Evolutionary conservation across 2,329 filamentous ascomycete species (phyloP).

Genomic region (Pseudogymnoascus sp.): DNA sequence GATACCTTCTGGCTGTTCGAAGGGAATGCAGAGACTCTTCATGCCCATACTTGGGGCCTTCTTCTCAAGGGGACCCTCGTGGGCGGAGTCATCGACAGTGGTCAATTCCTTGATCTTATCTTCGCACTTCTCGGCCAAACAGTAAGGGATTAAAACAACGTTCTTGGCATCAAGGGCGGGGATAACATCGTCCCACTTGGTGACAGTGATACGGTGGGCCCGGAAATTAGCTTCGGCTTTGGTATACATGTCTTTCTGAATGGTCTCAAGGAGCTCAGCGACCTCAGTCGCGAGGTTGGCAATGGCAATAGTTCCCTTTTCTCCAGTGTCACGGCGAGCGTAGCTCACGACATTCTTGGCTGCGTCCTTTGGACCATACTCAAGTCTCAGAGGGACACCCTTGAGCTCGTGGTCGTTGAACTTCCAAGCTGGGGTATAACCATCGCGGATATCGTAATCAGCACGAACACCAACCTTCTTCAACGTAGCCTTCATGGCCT

Average conservation of each 20-base stretch:
- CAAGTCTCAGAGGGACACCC: slow-evolving; percentile 86
- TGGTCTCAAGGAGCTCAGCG: slow-evolving; percentile 77
- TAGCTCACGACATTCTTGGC: slow-evolving; percentile 78
- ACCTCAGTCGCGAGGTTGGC: slow-evolving; percentile 66
- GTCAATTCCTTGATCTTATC: slow-evolving; percentile 93
- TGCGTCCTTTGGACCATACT: slow-evolving; percentile 92
- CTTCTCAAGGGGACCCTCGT: slow-evolving; percentile 28
- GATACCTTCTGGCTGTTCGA: slow-evolving; percentile 78
- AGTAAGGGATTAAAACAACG: slow-evolving; percentile 86
- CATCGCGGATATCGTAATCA: slow-evolving; percentile 78
- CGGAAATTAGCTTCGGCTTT: slow-evolving; percentile 72
- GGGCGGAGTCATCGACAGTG: slow-evolving; percentile 58
- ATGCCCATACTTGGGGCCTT: slow-evolving; percentile 69
- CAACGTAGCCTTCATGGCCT: slow-evolving; percentile 63
- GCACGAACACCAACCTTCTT: slow-evolving; percentile 69
- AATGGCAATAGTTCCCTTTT: slow-evolving; percentile 76
- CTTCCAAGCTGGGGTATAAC: slow-evolving; percentile 91
- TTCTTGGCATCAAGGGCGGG: slow-evolving; percentile 89
- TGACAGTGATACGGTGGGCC: slow-evolving; percentile 73
- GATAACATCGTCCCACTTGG: slow-evolving; percentile 85
- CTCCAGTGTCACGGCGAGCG: slow-evolving; percentile 79
- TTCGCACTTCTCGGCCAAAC: slow-evolving; percentile 74
- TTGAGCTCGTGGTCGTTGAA: slow-evolving; percentile 99
- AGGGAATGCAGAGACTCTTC: slow-evolving; percentile 72
- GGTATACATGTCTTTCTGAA: slow-evolving; percentile 75